Evolutionary conservation across 2,329 filamentous ascomycete genomes (phyloP).

Genomic region (Meredithiella fracta): DNA sequence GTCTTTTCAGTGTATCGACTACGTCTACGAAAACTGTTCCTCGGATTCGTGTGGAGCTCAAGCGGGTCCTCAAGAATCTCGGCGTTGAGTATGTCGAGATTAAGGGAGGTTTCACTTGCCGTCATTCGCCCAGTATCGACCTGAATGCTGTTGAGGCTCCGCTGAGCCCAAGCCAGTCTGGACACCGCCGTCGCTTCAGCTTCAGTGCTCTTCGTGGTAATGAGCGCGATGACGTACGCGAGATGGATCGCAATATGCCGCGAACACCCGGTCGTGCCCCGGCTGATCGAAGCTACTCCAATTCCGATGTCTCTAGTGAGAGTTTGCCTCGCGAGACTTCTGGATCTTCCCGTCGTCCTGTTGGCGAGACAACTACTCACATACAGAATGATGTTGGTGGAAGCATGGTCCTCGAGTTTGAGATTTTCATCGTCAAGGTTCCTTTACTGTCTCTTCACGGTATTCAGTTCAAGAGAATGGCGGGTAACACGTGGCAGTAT

Average conservation of each 20-base stretch:
- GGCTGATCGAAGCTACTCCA: conserved; percentile 59
- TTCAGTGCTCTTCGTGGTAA: conserved; percentile 53
- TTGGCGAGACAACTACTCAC: conserved; percentile 75
- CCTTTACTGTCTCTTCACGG: conserved; percentile 83
- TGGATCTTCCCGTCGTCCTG: conserved; percentile 28
- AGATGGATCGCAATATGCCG: conserved; percentile 30
- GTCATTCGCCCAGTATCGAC: conserved; percentile 78
- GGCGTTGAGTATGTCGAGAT: conserved; percentile 88
- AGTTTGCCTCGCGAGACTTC: conserved; percentile 42
- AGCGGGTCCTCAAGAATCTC: conserved; percentile 71
- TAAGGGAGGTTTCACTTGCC: conserved; percentile 80
- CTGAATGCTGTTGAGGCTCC: conserved; percentile 52
- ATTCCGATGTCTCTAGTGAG: conserved; percentile 73
- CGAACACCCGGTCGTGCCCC: conserved; percentile 27
- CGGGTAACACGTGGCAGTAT: conserved; percentile 95
- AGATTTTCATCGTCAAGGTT: conserved; percentile 96
- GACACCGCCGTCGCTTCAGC: conserved; percentile 65
- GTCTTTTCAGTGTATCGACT: conserved; percentile 90
- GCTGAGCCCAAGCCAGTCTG: conserved; percentile 34
- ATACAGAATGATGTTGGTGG: conserved; percentile 79
- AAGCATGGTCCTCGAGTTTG: conserved; percentile 73
- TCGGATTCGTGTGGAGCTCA: conserved; percentile 77
- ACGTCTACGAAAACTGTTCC: conserved; percentile 81
- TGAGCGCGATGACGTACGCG: conserved; percentile 55
- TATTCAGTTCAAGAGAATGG: conserved; percentile 94